Base-by-base conservation (phyloP, 805 yeast species). In the Pichia insulana region DNA sequence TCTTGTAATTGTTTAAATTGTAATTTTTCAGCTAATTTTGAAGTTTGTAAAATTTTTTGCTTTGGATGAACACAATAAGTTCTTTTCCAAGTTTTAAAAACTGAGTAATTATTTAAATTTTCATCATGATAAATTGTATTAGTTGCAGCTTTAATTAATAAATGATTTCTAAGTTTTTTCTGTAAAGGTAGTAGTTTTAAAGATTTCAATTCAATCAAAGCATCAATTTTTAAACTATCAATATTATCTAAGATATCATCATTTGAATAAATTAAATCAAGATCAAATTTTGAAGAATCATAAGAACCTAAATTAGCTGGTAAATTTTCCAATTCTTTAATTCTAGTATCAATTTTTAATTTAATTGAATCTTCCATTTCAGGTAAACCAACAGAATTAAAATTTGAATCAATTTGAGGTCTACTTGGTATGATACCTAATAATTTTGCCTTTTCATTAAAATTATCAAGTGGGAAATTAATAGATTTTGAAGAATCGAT, bases 271-370 rank as follows among this genome's bases (percentile, higher is more conserved):
- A 43, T 40, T 38, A 71, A 56, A 28, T 67, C 69, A 39, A 60
- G 59, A 4, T 50, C 45, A 16, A 57, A 33, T 10, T 44, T 47
- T 4, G 36, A 42, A 1, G 63, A 53, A 46, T 74, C 73, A 37
- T 70, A 77, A 2, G 85, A 69, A 20, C 89, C 90, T 40, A 84
- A 53, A 51, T 80, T 82, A 3, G 83, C 74, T 2, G 94, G 92
- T 13, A 83, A 53, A 40, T 61, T 68, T 56, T 82, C 88, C 46
- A 84, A 61, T 49, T 80, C 82, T 20, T 63, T 57, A 13, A 83
- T 64, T 58, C 90, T 70, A 39, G 69, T 68, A 7, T 74, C 67
- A 16, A 83, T 72, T 46, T 77, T 78, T 18, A 69, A 59, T 5
- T 73, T 61, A 11, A 83, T 69, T 8, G 69, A 59, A 34, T 67